Evolutionary conservation across 2,329 filamentous ascomycete genomes (phyloP).

Genomic region (Aspergillus uvarum): DNA sequence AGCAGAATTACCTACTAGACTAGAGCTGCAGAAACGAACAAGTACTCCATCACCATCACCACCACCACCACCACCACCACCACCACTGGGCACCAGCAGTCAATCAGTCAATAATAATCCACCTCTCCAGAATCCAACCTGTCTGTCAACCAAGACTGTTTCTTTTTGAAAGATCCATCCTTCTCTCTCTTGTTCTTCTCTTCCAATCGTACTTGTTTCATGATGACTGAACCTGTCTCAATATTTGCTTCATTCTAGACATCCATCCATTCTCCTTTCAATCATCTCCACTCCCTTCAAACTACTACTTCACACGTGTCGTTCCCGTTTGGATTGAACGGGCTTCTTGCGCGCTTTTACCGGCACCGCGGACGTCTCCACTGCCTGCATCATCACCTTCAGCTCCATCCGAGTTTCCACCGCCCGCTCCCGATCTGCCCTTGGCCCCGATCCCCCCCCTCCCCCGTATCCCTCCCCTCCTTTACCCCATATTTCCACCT

Average conservation of each 20-base stretch:
- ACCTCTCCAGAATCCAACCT: too few relatives aligned
- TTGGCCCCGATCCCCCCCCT: constrained; percentile 1
- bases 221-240: not conserved
- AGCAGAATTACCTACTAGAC: too few relatives aligned
- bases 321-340: not conserved
- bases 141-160: too few relatives aligned
- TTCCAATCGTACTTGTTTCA: not conserved
- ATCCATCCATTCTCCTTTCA: not conserved
- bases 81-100: too few relatives aligned
- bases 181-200: not conserved
- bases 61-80: too few relatives aligned
- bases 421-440: not conserved
- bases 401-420: not conserved
- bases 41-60: too few relatives aligned
- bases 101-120: too few relatives aligned
- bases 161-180: not conserved
- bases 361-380: not conserved
- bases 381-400: not conserved
- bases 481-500: constrained; percentile 24
- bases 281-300: not conserved
- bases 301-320: not conserved
- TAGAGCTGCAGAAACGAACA: too few relatives aligned
- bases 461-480: not conserved
- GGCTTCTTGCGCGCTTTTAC: not conserved
- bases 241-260: not conserved